Conservation (phyloP, 2,329 filamentous ascomycete genomes). For the Paradendryphiella salina region DNA sequence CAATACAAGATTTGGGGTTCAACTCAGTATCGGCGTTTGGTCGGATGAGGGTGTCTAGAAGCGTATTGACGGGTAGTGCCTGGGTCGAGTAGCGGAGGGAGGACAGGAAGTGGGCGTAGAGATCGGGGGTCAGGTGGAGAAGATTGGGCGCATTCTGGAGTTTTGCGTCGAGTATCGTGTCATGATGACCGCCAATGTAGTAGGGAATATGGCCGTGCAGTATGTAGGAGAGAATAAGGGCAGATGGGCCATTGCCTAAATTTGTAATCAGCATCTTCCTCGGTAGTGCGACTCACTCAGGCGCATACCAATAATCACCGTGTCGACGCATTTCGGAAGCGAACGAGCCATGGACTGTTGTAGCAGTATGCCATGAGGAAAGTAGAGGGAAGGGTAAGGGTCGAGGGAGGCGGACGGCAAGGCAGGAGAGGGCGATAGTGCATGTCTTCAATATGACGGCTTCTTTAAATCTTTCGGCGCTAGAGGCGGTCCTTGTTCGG, state of each 20-base stretch:
- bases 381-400: slow-evolving; percentile 6
- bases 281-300: background rate
- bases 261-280: slow-evolving; percentile 30
- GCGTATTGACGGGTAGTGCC: slow-evolving; percentile 62
- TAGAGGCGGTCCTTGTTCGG: slow-evolving; percentile 29
- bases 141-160: slow-evolving; percentile 54
- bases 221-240: slow-evolving; percentile 65
- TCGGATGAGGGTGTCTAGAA: slow-evolving; percentile 62
- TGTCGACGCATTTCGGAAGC: slow-evolving; percentile 46
- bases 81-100: slow-evolving; percentile 64
- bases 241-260: slow-evolving; percentile 63
- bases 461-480: slow-evolving; percentile 33
- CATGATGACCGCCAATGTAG: slow-evolving; percentile 61
- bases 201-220: slow-evolving; percentile 63
- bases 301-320: slow-evolving; percentile 45
- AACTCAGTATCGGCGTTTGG: slow-evolving; percentile 63
- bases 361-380: slow-evolving; percentile 39
- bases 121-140: slow-evolving; percentile 53
- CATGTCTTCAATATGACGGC: slow-evolving; percentile 40
- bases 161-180: slow-evolving; percentile 60
- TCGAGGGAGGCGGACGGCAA: slow-evolving; percentile 16
- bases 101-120: slow-evolving; percentile 63
- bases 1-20: slow-evolving; percentile 55
- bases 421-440: slow-evolving; percentile 29
- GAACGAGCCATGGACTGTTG: slow-evolving; percentile 45